Base-by-base conservation (phyloP, 2,329 filamentous ascomycete genomes). In the Phoma sp. region DNA sequence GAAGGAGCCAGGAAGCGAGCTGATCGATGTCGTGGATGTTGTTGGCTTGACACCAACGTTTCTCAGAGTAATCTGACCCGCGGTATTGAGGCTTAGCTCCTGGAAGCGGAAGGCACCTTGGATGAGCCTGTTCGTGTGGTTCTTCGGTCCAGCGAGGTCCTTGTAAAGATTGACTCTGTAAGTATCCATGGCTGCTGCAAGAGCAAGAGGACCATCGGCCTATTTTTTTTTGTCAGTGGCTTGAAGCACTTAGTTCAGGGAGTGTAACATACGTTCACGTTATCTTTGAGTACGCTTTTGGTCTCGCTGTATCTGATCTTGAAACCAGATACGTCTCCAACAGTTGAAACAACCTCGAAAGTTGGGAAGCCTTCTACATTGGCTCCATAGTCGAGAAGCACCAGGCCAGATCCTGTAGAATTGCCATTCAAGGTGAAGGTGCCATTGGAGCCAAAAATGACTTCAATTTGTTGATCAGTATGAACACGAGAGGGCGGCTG, bases 51-150 rank as follows among this genome's bases (percentile, higher is more conserved):
- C 64, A 10, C 73, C 71, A 5, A 75, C 55, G 22, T 61, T 64
- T 0, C 55, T 56, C 0, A 76, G 52, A 1, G 59, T 48, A 0
- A 76, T 47, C 6, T 60, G 55, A 1, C 71, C 73, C 1, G 65
- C 47, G 2, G 67, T 69, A 1, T 68, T 72, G 0, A 77, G 59
- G 30, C 71, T 74, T 10, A 76, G 58, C 55, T 75, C 74, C 56
- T 76, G 73, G 53, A 75, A 77, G 5, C 73, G 61, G 32, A 75
- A 68, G 8, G 62, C 70, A 4, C 74, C 74, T 55, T 75, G 73
- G n/a, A 76, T 63, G 5, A 76, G 64, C n/a, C 68, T 65, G 54
- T 74, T 75, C 0, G 58, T 65, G 23, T 70, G 57, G n/a, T 47
- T 37, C 0, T 49, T 58, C 4, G 57, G 38, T 4, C 47, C 49